Conservation (phyloP, 75 land plant species). For the Larix kaempferi region DNA sequence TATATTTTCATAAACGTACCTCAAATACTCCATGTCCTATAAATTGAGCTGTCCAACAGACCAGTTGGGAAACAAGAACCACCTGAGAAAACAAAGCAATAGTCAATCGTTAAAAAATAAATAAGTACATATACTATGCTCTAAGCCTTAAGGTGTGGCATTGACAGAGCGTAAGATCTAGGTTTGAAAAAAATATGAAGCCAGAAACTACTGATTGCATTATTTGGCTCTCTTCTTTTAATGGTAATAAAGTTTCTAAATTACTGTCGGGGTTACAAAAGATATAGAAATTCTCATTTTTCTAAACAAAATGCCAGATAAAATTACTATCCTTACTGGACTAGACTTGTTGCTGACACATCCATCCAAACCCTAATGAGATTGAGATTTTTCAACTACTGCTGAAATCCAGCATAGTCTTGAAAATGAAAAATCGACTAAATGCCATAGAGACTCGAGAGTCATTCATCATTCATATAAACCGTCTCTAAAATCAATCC, state of each 20-base stretch:
- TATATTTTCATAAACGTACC: constrained; percentile 27
- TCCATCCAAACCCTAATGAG: too few relatives aligned
- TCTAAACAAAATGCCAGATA: neutral
- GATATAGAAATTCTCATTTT: neutral
- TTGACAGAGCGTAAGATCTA: neutral
- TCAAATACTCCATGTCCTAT: constrained; percentile 94
- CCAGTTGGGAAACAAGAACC: constrained; percentile 60
- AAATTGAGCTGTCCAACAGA: constrained; percentile 91
- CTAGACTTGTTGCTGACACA: too few relatives aligned
- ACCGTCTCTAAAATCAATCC: too few relatives aligned
- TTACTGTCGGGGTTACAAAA: neutral
- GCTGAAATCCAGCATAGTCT: too few relatives aligned
- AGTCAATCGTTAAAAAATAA: neutral
- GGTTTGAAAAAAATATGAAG: neutral
- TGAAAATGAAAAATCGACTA: too few relatives aligned
- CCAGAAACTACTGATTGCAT: neutral
- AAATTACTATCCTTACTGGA: neutral
- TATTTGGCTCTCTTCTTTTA: neutral
- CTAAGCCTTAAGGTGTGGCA: neutral
- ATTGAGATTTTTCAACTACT: too few relatives aligned
- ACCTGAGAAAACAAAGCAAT: constrained; percentile 39
- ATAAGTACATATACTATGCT: neutral
- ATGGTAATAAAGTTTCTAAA: neutral
- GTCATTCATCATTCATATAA: too few relatives aligned
- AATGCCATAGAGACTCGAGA: too few relatives aligned